Percentiles rank a stretch among this genome's conserved stretches.
phyloP scores from a whole-genome alignment of 345 rosid genomes.

The Abelmoschus esculentus region DNA sequence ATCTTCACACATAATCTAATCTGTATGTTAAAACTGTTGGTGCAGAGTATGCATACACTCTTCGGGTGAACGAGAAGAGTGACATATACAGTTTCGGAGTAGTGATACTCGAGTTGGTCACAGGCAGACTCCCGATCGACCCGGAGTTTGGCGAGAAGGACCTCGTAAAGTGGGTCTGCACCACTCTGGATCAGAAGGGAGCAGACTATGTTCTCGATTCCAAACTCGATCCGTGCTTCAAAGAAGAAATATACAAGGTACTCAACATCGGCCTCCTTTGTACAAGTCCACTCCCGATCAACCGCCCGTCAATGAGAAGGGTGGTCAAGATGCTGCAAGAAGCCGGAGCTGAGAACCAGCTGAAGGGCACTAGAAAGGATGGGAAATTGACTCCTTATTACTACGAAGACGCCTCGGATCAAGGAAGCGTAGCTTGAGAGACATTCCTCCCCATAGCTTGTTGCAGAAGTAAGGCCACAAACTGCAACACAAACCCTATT shows the following conservation, averaged over 20 bases:
- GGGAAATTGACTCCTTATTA: conserved; percentile 87
- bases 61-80: conserved; percentile 94
- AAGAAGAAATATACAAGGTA: conserved; percentile 75
- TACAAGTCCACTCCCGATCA: conserved; percentile 80
- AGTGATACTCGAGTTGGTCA: conserved; percentile 83
- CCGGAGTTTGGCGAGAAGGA: conserved; percentile 87
- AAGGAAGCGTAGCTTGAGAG: conserved; percentile 66
- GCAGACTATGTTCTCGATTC: conserved; percentile 73
- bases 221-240: conserved; percentile 70
- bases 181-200: conserved; percentile 71
- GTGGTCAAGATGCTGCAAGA: conserved; percentile 89
- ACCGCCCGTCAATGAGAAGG: conserved; percentile 94
- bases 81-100: conserved; percentile 98
- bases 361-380: conserved; percentile 37
- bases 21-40: neutral
- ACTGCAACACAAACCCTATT: neutral
- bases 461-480: neutral
- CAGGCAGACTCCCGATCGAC: conserved; percentile 69
- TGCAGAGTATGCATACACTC: conserved; percentile 96
- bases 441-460: neutral
- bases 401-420: conserved; percentile 74
- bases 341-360: conserved; percentile 38
- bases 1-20: neutral
- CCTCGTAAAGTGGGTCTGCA: conserved; percentile 88
- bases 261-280: conserved; percentile 83